Evolutionary conservation across 768 basidiomycete genomes (phyloP), one percentile per base, ranked within the genome.

Genomic region (Scleroderma bovista): DNA sequence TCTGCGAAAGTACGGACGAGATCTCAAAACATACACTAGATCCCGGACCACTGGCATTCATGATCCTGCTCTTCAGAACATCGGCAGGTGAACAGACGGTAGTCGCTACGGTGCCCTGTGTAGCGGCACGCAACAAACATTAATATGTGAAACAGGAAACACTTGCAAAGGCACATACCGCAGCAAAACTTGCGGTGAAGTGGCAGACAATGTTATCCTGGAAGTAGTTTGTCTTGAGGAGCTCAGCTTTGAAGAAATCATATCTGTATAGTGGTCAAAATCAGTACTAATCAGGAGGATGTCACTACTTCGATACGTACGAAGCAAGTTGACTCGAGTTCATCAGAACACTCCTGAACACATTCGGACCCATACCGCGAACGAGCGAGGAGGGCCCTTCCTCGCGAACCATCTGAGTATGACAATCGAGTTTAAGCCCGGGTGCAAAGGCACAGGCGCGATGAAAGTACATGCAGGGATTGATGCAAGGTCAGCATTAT

Each of bases 241-340:
- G 72, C 60, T 90, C 84, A 3, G 83, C 75, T 67, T 95, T 95
- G 80, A 93, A 92, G 65, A 88, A 91, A 66, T 95, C 93, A 60
- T 95, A 95, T 11, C 86, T 90, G 50, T 29, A 3, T 3, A 6
- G 8, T 26, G 17, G 9, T 51, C 15, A 34, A 15, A 26, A 15
- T 20, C 24, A 31, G 31, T 26, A 40, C 16, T 6, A 22, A 44
- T n/a, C n/a, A n/a, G n/a, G n/a, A n/a, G n/a, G n/a, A n/a, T n/a
- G n/a, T n/a, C n/a, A n/a, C n/a, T n/a, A n/a, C n/a, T n/a, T 12
- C 23, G 11, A 2, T 5, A 74, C 87, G 64, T 63, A 90, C 83
- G 90, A 91, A 1, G 90, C 92, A 22, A 94, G 81, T 65, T 95
- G 92, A 70, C 85, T 88, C 44, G 89, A 88, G 65, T 93, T 94